Evolutionary conservation across 2,329 filamentous ascomycete species (phyloP), one percentile per base, ranked within the genome.

Genomic region (Fusarium drepaniforme): DNA sequence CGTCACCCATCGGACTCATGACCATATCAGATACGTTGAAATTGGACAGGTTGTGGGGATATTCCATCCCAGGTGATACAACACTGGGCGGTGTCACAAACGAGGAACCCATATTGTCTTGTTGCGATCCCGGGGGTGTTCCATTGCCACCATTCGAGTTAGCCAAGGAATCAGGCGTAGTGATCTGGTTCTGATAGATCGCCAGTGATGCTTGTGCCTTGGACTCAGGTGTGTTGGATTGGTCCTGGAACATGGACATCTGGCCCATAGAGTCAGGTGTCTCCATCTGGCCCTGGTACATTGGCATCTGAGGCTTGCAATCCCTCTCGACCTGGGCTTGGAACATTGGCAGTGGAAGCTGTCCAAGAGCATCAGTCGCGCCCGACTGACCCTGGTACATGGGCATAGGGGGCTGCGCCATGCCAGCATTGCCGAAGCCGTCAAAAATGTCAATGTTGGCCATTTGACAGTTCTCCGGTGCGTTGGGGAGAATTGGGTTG

Each of bases 401-500:
- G 25, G 25, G 5, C 49, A 85, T 82, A 71, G 82, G 83, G 15
- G 88, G 85, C 69, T 90, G 88, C 3, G 86, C 90, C 86, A 92
- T 91, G 28, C 90, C 90, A 6, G 87, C 88, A 68, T 87, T 91
- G 60, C 90, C 91, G 65, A 92, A 92, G 6, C 90, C 91, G 75
- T 93, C 91, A 67, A 93, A 93, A 9, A 93, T 90, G 66, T 93
- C 91, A 12, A 92, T 86, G 67, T 85, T 86, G 78, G 86, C 82
- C 46, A 92, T 84, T 70, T 84, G 83, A 72, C 85, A 76, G 46
- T 85, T 89, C 60, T 92, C 90, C 0, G 91, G 90, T 0, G 88
- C 85, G 21, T 88, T 88, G 71, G 89, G 88, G 16, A 92, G 86
- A 85, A 90, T 88, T 1, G 90, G 91, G 74, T 88, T 90, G 68